phyloP scores from a whole-genome alignment of 257 asterid genomes.

The Striga asiatica region DNA sequence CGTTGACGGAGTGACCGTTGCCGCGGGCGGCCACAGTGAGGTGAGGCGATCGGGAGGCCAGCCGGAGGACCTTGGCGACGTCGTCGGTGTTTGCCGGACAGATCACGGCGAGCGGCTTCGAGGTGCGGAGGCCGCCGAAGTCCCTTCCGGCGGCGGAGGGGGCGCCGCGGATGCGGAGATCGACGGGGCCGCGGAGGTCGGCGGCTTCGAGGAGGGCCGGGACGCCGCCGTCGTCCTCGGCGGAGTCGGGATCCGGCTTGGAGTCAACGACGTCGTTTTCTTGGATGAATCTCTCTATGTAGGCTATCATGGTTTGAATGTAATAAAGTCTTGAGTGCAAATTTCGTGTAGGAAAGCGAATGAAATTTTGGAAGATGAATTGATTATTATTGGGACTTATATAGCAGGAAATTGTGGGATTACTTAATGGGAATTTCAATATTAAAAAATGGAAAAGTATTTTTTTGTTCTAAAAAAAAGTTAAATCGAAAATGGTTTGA shows the following conservation, averaged over 20 bases:
- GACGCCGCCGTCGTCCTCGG: slow-evolving; percentile 21
- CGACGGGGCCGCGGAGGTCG: slow-evolving; percentile 37
- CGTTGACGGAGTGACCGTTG: slow-evolving; percentile 93
- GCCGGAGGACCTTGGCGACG: slow-evolving; percentile 41
- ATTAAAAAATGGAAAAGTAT: too few relatives aligned
- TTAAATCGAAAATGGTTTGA: too few relatives aligned
- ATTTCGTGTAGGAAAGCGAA: too few relatives aligned
- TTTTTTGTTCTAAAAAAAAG: too few relatives aligned
- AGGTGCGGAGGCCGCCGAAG: slow-evolving; percentile 59
- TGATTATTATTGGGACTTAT: slow-evolving; percentile 14
- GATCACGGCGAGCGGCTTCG: slow-evolving; percentile 57
- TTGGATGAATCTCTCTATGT: slow-evolving; percentile 44
- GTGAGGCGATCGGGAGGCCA: slow-evolving; percentile 37
- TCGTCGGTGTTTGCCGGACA: slow-evolving; percentile 42
- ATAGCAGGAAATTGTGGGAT: neutral
- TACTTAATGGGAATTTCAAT: too few relatives aligned
- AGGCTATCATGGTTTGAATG: slow-evolving; percentile 49
- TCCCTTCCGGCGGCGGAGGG: slow-evolving; percentile 37
- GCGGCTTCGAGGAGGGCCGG: slow-evolving; percentile 27
- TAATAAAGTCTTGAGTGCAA: too few relatives aligned
- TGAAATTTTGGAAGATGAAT: slow-evolving; percentile 11
- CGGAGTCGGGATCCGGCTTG: slow-evolving; percentile 25
- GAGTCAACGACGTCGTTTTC: slow-evolving; percentile 49
- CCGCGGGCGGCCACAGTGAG: slow-evolving; percentile 92
- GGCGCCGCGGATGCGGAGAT: slow-evolving; percentile 18